Evolutionary conservation across 345 rosid genomes (phyloP).

Genomic region (Moricandia moricandioides): DNA sequence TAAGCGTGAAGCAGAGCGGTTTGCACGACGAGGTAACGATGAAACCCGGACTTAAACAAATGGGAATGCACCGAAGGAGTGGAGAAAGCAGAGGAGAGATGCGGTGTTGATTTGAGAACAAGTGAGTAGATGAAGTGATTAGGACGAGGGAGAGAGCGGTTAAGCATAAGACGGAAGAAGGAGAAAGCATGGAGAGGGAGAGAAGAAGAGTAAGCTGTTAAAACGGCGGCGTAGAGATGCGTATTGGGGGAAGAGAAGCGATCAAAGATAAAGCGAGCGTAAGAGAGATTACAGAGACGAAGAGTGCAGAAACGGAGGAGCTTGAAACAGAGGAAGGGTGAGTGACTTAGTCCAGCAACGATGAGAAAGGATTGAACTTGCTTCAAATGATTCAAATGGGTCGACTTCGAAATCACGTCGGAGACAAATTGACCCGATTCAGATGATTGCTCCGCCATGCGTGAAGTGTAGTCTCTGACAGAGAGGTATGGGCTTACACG

Average conservation of each 20-base stretch:
- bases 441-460: conserved; percentile 21
- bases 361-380: conserved; percentile 68
- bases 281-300: conserved; percentile 47
- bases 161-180: conserved; percentile 59
- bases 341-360: conserved; percentile 53
- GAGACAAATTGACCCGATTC: conserved; percentile 15
- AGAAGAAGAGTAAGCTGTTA: conserved; percentile 65
- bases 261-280: conserved; percentile 68
- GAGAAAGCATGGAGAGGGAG: conserved; percentile 42
- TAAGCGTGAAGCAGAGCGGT: conserved; percentile 73
- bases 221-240: conserved; percentile 68
- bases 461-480: no score
- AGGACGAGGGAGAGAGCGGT: conserved; percentile 49
- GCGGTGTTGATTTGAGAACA: conserved; percentile 54
- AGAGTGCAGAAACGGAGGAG: conserved; percentile 73
- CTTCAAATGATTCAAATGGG: conserved; percentile 57
- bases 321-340: conserved; percentile 68
- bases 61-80: conserved; percentile 61
- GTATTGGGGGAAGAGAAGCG: conserved; percentile 50
- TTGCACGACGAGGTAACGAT: conserved; percentile 60
- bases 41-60: conserved; percentile 55
- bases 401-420: conserved; percentile 46
- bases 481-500: conserved; percentile 25
- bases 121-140: conserved; percentile 75
- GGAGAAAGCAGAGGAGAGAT: conserved; percentile 35